Evolutionary conservation across 441 rosid genomes (phyloP).

Genomic region (Erodium chrysanthum): DNA sequence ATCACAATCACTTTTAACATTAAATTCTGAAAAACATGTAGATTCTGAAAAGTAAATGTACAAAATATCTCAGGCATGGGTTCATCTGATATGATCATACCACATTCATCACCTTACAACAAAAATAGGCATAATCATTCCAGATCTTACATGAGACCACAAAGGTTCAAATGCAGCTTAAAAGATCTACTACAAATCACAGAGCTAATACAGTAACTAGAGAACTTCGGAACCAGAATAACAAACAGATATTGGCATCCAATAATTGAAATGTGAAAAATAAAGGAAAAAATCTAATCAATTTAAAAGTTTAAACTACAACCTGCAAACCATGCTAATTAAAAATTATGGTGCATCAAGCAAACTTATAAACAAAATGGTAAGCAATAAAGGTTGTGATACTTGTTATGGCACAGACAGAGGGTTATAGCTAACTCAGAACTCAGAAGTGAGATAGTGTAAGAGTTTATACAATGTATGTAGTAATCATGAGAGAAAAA

Average conservation of each 20-base stretch:
- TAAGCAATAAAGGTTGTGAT: neutral
- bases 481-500: neutral
- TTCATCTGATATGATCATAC: neutral
- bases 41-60: neutral
- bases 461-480: neutral
- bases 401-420: no score
- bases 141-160: neutral
- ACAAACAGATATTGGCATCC: neutral
- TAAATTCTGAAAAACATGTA: neutral
- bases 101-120: neutral
- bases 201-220: neutral
- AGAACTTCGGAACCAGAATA: neutral
- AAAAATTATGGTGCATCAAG: neutral
- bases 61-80: neutral
- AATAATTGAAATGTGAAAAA: neutral
- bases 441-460: neutral
- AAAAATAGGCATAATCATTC: neutral
- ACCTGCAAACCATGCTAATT: neutral
- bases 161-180: neutral
- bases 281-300: neutral
- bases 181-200: neutral
- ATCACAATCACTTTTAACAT: slow-evolving; percentile 4
- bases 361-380: neutral
- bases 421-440: neutral
- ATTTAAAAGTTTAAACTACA: no score